A percentile compares a stretch with the other conserved stretches of the same genome.
phyloP scores from a whole-genome alignment of 169 alveolate species.

The Babesia sp. region DNA sequence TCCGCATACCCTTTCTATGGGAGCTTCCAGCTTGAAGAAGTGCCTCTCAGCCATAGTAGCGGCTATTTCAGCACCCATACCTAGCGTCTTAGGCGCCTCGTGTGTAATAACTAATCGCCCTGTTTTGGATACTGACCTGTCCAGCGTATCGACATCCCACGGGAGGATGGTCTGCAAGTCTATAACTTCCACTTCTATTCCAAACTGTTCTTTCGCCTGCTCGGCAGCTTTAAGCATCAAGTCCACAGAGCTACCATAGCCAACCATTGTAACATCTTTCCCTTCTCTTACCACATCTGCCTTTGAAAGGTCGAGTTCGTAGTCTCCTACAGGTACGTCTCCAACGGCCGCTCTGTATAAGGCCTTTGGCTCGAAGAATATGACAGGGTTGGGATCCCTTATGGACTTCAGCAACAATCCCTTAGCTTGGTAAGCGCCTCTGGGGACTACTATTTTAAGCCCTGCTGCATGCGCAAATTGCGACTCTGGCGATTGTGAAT shows the following conservation, averaged over 20 bases:
- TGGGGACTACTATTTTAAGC: slow-evolving; percentile 90
- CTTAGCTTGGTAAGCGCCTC: slow-evolving; percentile 94
- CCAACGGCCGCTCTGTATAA: slow-evolving; percentile 93
- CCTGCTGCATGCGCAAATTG: slow-evolving; percentile 97
- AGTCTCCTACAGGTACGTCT: slow-evolving; percentile 90
- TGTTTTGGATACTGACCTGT: slow-evolving; percentile 90
- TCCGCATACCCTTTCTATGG: slow-evolving; percentile 92
- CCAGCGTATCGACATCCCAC: slow-evolving; percentile 93
- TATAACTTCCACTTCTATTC: slow-evolving; percentile 89
- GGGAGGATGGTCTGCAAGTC: slow-evolving; percentile 96
- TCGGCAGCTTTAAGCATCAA: slow-evolving; percentile 87
- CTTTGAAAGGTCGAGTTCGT: slow-evolving; percentile 89
- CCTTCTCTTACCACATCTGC: slow-evolving; percentile 94
- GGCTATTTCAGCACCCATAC: slow-evolving; percentile 93
- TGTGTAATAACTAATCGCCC: slow-evolving; percentile 91
- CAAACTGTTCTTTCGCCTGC: slow-evolving; percentile 83
- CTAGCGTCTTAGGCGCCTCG: slow-evolving; percentile 91
- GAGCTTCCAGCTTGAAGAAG: slow-evolving; percentile 92
- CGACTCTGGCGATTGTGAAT: slow-evolving; percentile 95
- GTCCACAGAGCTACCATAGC: slow-evolving; percentile 85
- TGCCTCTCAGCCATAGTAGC: slow-evolving; percentile 89
- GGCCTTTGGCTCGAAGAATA: slow-evolving; percentile 97
- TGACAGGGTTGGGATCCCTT: slow-evolving; percentile 89
- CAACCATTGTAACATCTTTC: slow-evolving; percentile 84
- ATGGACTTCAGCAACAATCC: slow-evolving; percentile 86